Evolutionary conservation across 75 land plant species (phyloP).

Genomic region (Pinus albicaulis): DNA sequence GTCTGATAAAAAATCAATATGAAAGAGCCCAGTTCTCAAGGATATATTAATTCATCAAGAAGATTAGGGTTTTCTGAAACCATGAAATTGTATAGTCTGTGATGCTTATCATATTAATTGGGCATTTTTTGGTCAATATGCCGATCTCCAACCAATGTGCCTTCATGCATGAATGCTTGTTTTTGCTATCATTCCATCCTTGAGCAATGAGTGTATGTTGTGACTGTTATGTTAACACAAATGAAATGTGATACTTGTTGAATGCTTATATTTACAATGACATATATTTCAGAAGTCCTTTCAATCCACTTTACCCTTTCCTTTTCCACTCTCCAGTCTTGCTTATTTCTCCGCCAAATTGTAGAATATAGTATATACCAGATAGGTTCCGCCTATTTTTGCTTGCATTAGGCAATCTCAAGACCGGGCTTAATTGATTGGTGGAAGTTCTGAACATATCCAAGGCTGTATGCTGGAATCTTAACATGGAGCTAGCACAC

Average conservation of each 20-base stretch:
- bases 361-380: not conserved
- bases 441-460: not conserved
- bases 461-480: not conserved
- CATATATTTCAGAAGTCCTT: not conserved
- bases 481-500: not conserved
- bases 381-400: not conserved
- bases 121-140: too few species aligned
- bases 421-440: not conserved
- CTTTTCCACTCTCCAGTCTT: not conserved
- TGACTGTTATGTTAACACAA: too few species aligned
- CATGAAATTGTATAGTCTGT: too few species aligned
- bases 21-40: not conserved
- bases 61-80: too few species aligned
- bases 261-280: not conserved
- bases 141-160: too few species aligned
- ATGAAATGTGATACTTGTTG: not conserved
- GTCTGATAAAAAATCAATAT: not conserved
- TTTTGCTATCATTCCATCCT: too few species aligned
- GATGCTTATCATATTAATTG: too few species aligned
- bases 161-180: too few species aligned
- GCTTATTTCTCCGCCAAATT: not conserved
- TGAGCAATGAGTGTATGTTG: too few species aligned
- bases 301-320: not conserved
- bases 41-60: not conserved
- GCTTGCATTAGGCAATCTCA: not conserved